phyloP scores from a whole-genome alignment of 1,139 yeast species.

The Groenewaldozyma sp. region DNA sequence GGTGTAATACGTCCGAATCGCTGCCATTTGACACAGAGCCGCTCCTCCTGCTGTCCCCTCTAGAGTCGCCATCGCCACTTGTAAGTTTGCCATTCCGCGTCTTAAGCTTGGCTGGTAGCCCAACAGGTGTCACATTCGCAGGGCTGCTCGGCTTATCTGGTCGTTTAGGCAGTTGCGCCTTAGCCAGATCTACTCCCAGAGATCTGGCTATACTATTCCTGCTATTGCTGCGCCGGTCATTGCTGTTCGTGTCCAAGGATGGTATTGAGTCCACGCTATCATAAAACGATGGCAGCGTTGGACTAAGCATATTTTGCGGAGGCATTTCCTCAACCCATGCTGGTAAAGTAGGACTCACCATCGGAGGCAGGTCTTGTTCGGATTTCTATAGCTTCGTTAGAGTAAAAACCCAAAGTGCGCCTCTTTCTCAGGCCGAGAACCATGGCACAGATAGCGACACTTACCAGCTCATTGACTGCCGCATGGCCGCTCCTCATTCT shows the following conservation, averaged over 20 bases:
- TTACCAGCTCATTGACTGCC: too few species aligned
- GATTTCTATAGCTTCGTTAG: slow-evolving; percentile 2
- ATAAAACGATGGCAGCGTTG: slow-evolving; percentile 17
- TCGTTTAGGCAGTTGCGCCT: too few species aligned
- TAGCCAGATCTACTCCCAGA: too few species aligned
- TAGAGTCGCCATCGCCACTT: too few species aligned
- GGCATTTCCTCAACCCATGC: slow-evolving; percentile 24
- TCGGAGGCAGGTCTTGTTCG: slow-evolving; percentile 28
- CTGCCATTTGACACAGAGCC: not conserved
- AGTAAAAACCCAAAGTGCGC: too few species aligned
- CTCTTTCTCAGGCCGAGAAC: too few species aligned
- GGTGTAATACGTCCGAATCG: not conserved
- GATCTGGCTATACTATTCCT: not conserved
- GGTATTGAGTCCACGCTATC: not conserved
- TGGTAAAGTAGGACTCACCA: slow-evolving; percentile 31
- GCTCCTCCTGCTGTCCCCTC: not conserved
- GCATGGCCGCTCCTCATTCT: too few species aligned
- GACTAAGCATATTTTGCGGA: slow-evolving; percentile 24
- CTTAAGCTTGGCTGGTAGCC: not conserved
- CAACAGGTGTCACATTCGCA: not conserved
- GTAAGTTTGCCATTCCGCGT: not conserved
- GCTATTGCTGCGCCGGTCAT: not conserved
- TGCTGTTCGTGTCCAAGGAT: not conserved
- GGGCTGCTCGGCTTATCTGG: not conserved
- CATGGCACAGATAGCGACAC: too few species aligned